Evolutionary conservation across 1,284 basidiomycete species (phyloP), one percentile per base, ranked within the genome.

Genomic region (Leccinum subatratum): DNA sequence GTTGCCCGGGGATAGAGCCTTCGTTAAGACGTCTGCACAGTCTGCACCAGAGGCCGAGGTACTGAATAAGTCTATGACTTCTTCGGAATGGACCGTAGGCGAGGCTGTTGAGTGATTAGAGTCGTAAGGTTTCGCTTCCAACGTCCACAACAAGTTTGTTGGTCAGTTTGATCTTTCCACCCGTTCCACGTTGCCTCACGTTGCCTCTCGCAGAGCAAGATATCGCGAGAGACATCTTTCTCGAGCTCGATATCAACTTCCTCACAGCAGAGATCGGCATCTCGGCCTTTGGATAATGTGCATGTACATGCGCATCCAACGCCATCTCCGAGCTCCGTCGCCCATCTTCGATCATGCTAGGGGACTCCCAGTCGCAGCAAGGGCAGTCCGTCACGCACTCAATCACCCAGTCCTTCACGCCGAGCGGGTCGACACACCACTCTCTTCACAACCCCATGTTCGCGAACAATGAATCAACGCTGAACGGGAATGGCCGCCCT

Each of bases 221-320:
- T 78, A 99, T 99, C 68, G 93, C 95, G 0, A 96, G 97, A 16
- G 97, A 99, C 73, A 93, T 98, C 25, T 85, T 99, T 5, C 86
- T 99, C 65, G 96, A 98, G 72, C 91, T 99, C 70, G 95, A 98
- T 72, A 88, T 91, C 62, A 92, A 91, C 72, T 83, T 97, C 20
- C 88, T 99, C 72, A 98, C 98, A 80, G 82, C 80, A n/a, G 97
- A 99, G 80, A 92, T 99, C 68, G 97, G 96, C 61, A 94, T 99
- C 69, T 81, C 86, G 69, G 94, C 95, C 2, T 98, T 97, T 72
- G 97, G 96, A 25, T 96, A 97, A 77, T 93, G 96, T 18, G n/a
- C n/a, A n/a, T n/a, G n/a, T n/a, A n/a, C n/a, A 86, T 94, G 76
- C 89, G 95, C 63, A 95, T 99, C 93, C 39, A 95, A 96, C 72